These are phyloP conservation scores for Alnus glutinosa DNA, from an alignment of 306 rosid species.

Conservation along the genomic window DNA sequence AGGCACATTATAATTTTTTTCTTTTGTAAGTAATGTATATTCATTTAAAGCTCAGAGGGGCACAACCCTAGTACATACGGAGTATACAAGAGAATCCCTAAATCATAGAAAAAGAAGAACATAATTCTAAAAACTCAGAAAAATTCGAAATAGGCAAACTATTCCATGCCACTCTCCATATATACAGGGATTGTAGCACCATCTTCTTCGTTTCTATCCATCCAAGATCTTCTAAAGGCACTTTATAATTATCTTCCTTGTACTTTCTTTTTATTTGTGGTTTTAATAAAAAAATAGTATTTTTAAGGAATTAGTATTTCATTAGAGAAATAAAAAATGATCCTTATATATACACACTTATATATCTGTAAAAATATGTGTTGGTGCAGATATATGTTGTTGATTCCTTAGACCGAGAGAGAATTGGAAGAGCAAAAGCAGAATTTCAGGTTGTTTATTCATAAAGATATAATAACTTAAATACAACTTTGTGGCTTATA, in stretches of 20 bases:
- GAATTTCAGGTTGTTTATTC: slow-evolving; percentile 79
- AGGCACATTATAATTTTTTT: background rate
- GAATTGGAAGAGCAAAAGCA: slow-evolving; percentile 82
- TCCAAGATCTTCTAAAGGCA: background rate
- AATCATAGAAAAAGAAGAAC: too few relatives aligned
- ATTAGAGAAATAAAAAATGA: background rate
- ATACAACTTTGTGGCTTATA: slow-evolving; percentile 9
- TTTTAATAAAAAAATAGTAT: background rate
- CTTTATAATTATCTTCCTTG: background rate
- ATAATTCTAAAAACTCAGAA: too few relatives aligned
- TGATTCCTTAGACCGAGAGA: slow-evolving; percentile 92
- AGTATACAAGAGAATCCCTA: too few relatives aligned
- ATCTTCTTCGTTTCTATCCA: too few relatives aligned
- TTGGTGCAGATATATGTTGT: slow-evolving; percentile 82
- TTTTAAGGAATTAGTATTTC: background rate
- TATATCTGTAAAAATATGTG: slow-evolving; percentile 15
- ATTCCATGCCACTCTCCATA: too few relatives aligned
- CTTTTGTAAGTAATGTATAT: too few relatives aligned
- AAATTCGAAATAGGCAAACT: too few relatives aligned
- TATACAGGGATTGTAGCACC: too few relatives aligned
- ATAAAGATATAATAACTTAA: slow-evolving; percentile 23
- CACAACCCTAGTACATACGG: too few relatives aligned
- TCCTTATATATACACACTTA: background rate
- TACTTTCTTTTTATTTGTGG: background rate
- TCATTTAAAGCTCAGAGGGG: too few relatives aligned